phyloP scores from a whole-genome alignment of 2,329 filamentous ascomycete genomes.

The Claviceps pazoutovae region DNA sequence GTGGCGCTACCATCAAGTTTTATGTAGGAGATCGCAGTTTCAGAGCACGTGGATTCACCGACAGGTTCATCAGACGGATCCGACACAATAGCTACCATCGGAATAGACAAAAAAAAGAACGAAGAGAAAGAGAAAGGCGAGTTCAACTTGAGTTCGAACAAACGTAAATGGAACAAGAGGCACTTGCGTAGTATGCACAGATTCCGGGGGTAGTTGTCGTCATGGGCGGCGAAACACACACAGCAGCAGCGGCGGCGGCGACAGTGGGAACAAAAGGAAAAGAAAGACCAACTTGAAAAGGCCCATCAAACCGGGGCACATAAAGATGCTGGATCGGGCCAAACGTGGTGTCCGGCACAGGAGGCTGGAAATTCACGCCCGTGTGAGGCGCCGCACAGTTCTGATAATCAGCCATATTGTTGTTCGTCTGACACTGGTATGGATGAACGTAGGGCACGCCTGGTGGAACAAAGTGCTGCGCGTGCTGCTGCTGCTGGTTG shows the following conservation, averaged over 20 bases:
- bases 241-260: slow-evolving; percentile 8
- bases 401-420: slow-evolving; percentile 27
- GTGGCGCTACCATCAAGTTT: no score
- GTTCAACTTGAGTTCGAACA: not conserved
- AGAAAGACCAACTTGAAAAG: slow-evolving; percentile 19
- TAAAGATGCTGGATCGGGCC: slow-evolving; percentile 43
- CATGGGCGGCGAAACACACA: slow-evolving; percentile 11
- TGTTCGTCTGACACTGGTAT: slow-evolving; percentile 6
- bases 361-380: slow-evolving; percentile 42
- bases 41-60: not conserved
- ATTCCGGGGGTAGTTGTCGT: slow-evolving; percentile 19
- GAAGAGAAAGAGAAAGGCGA: not conserved
- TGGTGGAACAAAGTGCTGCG: slow-evolving; percentile 2
- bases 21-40: not conserved
- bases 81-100: not conserved
- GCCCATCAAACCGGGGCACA: slow-evolving; percentile 36
- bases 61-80: not conserved
- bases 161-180: not conserved
- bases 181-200: slow-evolving; percentile 28
- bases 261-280: slow-evolving; percentile 12
- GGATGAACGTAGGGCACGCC: not conserved
- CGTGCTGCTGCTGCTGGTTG: slow-evolving; percentile 7
- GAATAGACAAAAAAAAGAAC: slow-evolving; percentile 7
- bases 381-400: slow-evolving; percentile 26
- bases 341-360: slow-evolving; percentile 41